Base-by-base conservation (phyloP, 1,284 basidiomycete genomes). In the Cystobasidium sp. region DNA sequence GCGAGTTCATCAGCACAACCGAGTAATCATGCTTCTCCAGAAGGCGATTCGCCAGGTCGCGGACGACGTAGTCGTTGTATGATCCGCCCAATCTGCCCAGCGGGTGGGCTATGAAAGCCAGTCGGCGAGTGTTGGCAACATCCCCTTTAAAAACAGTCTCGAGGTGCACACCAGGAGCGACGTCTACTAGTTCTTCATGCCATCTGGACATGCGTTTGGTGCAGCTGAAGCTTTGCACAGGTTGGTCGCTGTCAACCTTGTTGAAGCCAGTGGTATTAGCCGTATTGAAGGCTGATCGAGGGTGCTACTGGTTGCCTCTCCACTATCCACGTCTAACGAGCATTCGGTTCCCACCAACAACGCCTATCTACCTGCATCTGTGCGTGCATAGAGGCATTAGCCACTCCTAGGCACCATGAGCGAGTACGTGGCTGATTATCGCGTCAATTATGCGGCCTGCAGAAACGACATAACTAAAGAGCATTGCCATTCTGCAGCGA, bases 1-100 rank as follows among this genome's bases (percentile, higher is more conserved):
- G 86, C 41, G 89, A 88, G 79, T 93, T 93, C 81, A 88, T 93
- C 68, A 85, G 84, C 24, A 92, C 80, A 7, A 90, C 86, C 76
- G 88, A 83, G 77, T 87, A 90, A 3, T 85, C 85, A 14, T 76
- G 52, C 5, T 58, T 43, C 16, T 44, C 49, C n/a, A 66, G 53
- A 0, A 79, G 73, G 7, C 31, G 12, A 0, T 39, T 44, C 0
- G 73, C 66, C 14, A 78, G 41, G 1, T 65, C 51, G 0, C 41
- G 52, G 0, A 79, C 76, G 18, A 79, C 68, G 31, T 75, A 76
- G 55, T 79, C 78, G 2, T 75, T 44, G 24, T 65, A 72, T 6
- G 24, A 49, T 0, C 77, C 78, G 3, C 78, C 78, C 0, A 79
- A 64, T 1, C 78, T 64, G 1, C 77, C 76, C n/a, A 52, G 76